Evolutionary conservation across 2,329 filamentous ascomycete species (phyloP).

Genomic region (Madurella fahalii): DNA sequence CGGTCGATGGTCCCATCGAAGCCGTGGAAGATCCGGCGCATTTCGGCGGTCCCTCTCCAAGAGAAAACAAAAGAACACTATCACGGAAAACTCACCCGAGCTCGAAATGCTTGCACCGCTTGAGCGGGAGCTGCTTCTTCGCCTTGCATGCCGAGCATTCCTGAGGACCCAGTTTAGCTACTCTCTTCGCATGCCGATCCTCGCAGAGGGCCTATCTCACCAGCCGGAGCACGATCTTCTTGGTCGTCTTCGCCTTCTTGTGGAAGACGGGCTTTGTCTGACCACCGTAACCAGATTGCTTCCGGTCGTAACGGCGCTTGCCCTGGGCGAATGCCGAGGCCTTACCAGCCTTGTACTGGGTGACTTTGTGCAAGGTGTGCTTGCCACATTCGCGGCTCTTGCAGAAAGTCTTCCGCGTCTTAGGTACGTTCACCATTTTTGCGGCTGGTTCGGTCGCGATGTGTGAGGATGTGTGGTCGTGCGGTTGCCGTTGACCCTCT

Average conservation of each 20-base stretch:
- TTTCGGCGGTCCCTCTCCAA: constrained; percentile 18
- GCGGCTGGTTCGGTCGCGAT: constrained; percentile 27
- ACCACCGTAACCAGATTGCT: constrained; percentile 99
- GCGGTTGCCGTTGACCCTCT: constrained; percentile 20
- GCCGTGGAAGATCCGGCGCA: not conserved
- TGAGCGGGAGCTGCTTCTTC: constrained; percentile 95
- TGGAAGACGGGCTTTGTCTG: constrained; percentile 99
- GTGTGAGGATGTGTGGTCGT: constrained; percentile 24
- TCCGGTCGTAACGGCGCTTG: constrained; percentile 99
- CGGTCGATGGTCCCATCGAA: not conserved
- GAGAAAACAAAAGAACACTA: not conserved
- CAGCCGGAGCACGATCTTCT: constrained; percentile 98
- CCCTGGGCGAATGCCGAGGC: constrained; percentile 60
- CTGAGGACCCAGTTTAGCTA: constrained; percentile 21
- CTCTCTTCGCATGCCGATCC: constrained; percentile 2
- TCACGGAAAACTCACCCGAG: constrained; percentile 67
- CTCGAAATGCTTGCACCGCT: constrained; percentile 99
- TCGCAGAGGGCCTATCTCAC: constrained; percentile 18
- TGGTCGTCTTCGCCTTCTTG: constrained; percentile 99
- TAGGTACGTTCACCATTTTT: constrained; percentile 74
- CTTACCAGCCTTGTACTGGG: constrained; percentile 73
- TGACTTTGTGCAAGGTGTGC: constrained; percentile 76
- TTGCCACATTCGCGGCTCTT: constrained; percentile 80
- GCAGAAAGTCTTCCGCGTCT: constrained; percentile 82
- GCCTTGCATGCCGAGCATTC: constrained; percentile 98